Evolutionary conservation across 2,329 filamentous ascomycete genomes (phyloP), one percentile per base, ranked within the genome.

Genomic region (Calonectria hongkongensis): DNA sequence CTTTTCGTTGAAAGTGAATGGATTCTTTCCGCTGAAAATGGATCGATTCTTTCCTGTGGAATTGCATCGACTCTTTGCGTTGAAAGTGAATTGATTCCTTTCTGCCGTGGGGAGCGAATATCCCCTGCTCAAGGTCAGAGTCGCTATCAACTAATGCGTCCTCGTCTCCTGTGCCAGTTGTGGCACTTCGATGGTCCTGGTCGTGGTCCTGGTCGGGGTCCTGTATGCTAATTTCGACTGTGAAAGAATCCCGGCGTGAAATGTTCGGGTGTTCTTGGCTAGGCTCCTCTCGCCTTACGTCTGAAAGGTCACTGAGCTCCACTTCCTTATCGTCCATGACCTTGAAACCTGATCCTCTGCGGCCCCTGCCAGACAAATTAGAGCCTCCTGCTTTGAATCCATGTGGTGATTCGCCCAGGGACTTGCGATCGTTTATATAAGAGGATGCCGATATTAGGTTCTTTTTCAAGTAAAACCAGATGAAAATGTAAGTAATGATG

Each of bases 401-500:
- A 12, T 28, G 7, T 30, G 39, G 58, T 33, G 36, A 47, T 21
- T 47, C 27, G n/a, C 33, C 33, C 6, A 45, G 43, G 3, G 58
- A 63, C 3, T 39, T 39, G 28, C 21, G 18, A 13, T 33, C 30
- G 27, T 47, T 33, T 2, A 41, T 27, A 10, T 47, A 30, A 8
- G 58, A 33, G n/a, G 28, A 10, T 43, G 27, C 12, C 15, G 58
- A 63, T 5, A 47, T 63, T 21, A 63, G 25, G 39, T 63, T 43
- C 25, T 18, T 41, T 30, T 47, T 43, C 27, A 63, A 63, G 41
- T 63, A 63, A 4, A 70, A 33, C 76, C 76, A 86, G 25, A 88
- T 83, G 67, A 85, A 87, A 1, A 82, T 78, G 70, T 88, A 88
- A 25, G 87, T 85, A 43, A 71, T 77, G 21, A 87, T 81, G 0